These are phyloP conservation scores for Taiozyma sp. DNA, from an alignment of 1,139 yeast genomes.

Conservation along the genomic window DNA sequence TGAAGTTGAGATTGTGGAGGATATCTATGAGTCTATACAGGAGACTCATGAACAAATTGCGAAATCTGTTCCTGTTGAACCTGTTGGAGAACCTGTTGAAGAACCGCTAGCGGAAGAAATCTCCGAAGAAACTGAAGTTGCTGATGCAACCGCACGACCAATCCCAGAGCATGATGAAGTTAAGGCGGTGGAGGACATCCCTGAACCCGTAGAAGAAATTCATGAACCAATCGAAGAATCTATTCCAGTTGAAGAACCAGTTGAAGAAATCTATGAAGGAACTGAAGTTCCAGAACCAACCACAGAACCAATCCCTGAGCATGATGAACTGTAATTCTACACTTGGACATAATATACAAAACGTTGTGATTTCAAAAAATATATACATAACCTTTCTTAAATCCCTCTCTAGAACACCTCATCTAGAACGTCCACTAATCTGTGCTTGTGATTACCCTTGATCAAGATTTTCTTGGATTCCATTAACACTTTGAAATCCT, in stretches of 20 bases:
- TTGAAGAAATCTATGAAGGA: not conserved
- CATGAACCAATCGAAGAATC: not conserved
- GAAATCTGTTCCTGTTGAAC: not conserved
- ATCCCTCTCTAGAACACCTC: conserved; percentile 9
- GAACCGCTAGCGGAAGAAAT: not conserved
- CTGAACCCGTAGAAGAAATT: not conserved
- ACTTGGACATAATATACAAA: not conserved
- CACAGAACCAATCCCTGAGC: not conserved
- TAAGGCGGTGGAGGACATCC: not conserved
- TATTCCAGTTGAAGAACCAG: not conserved
- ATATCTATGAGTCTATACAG: not conserved
- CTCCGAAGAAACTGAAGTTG: not conserved
- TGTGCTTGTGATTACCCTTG: conserved; percentile 51
- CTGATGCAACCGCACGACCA: not conserved
- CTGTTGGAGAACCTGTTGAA: not conserved
- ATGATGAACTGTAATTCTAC: not conserved
- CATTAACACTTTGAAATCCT: conserved; percentile 36
- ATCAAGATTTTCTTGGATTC: conserved; percentile 37
- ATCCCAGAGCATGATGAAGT: not conserved
- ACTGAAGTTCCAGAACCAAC: not conserved
- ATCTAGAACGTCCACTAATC: conserved; percentile 11
- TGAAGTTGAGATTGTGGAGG: not conserved
- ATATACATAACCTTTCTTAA: conserved; percentile 1
- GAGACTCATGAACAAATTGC: not conserved
- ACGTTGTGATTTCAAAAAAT: not conserved